A percentile compares a stretch with the other conserved stretches of the same genome.
phyloP scores from a whole-genome alignment of 805 yeast species.

The Priceomyces carsonii region DNA sequence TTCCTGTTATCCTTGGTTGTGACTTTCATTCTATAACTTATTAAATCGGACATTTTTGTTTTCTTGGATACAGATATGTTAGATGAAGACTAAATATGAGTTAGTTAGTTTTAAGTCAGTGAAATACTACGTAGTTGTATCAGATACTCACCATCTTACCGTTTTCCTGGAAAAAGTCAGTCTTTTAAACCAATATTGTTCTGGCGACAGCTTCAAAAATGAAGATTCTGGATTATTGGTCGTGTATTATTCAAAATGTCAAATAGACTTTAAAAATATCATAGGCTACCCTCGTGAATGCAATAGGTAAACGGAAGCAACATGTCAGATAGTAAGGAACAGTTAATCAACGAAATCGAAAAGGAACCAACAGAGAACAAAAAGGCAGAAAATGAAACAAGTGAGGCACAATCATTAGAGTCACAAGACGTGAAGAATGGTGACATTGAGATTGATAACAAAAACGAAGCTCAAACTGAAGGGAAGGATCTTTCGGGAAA shows the following conservation, averaged over 20 bases:
- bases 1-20: constrained; percentile 76
- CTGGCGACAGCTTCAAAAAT: no score
- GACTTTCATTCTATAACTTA: constrained; percentile 72
- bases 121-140: no score
- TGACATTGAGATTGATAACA: constrained; percentile 5
- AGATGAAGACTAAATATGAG: constrained; percentile 3
- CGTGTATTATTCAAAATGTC: no score
- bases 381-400: constrained; percentile 13
- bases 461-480: neutral
- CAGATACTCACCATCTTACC: constrained; percentile 1
- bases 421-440: constrained; percentile 1
- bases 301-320: no score
- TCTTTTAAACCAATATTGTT: no score
- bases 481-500: constrained; percentile 9
- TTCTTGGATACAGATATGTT: constrained; percentile 29
- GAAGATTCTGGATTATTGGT: no score
- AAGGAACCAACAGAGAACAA: constrained; percentile 19
- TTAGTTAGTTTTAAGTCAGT: constrained; percentile 3
- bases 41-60: constrained; percentile 59
- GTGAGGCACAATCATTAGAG: constrained; percentile 11
- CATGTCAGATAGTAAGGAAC: neutral
- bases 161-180: no score
- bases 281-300: no score
- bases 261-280: no score
- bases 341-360: no score